Percentiles rank a stretch among this genome's conserved stretches.
Evolutionary conservation across 2,329 filamentous ascomycete genomes (phyloP).

Genomic region (Polychaeton citri): DNA sequence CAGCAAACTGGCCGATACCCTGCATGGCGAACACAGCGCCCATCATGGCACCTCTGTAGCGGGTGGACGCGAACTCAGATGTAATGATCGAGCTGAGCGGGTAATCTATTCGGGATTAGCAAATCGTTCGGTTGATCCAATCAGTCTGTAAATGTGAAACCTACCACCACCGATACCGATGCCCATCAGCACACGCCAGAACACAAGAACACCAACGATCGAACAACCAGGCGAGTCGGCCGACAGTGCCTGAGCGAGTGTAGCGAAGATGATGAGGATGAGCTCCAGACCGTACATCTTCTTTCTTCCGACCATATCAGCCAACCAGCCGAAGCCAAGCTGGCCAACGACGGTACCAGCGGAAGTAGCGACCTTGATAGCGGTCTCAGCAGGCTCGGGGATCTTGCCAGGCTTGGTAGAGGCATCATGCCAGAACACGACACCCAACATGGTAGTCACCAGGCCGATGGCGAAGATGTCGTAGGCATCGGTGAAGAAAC

Average conservation of each 20-base stretch:
- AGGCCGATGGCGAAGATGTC: slow-evolving; percentile 63
- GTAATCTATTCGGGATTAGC: slow-evolving; percentile 49
- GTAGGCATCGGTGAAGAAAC: slow-evolving; percentile 82
- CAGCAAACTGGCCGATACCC: slow-evolving; percentile 65
- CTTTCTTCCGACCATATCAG: slow-evolving; percentile 66
- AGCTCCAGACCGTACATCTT: slow-evolving; percentile 75
- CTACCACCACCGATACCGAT: slow-evolving; percentile 56
- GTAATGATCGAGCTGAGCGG: slow-evolving; percentile 74
- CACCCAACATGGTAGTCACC: slow-evolving; percentile 61
- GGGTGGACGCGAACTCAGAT: slow-evolving; percentile 75
- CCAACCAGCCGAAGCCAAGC: slow-evolving; percentile 63
- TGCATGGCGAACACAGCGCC: slow-evolving; percentile 79
- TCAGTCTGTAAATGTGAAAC: too few species aligned
- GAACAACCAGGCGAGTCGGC: slow-evolving; percentile 50
- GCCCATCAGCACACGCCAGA: slow-evolving; percentile 72
- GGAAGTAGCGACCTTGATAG: slow-evolving; percentile 75
- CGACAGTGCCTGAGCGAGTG: slow-evolving; percentile 56
- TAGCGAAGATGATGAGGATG: slow-evolving; percentile 68
- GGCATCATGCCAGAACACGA: slow-evolving; percentile 54
- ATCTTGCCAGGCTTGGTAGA: slow-evolving; percentile 37
- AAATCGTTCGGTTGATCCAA: too few species aligned
- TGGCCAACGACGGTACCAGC: slow-evolving; percentile 75
- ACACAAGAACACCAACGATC: slow-evolving; percentile 54
- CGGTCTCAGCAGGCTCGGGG: slow-evolving; percentile 56
- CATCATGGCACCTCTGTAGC: slow-evolving; percentile 81